A percentile compares a stretch with the other conserved stretches of the same genome.
These are phyloP conservation scores for Mortierella sp. DNA, from an alignment of 371 early-diverging fungal species.

Conservation along the genomic window DNA sequence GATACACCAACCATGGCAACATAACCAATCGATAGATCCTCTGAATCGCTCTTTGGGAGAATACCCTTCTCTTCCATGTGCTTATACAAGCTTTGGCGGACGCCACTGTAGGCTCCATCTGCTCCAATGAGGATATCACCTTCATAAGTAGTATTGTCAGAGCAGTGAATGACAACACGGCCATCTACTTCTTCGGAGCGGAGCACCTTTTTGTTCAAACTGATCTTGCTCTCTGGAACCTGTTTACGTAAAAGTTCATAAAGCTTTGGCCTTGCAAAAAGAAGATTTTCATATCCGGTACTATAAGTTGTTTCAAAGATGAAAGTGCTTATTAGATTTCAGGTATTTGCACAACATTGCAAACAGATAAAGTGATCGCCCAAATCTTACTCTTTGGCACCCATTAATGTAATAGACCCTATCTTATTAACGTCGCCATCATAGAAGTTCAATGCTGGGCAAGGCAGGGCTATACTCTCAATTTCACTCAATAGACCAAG, in stretches of 20 bases:
- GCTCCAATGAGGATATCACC: conserved; percentile 37
- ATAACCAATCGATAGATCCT: conserved; percentile 18
- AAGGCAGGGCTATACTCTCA: conserved; percentile 5
- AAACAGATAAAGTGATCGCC: too few relatives aligned
- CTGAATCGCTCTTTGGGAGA: conserved; percentile 12
- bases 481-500: conserved; percentile 21
- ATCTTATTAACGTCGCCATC: conserved; percentile 8
- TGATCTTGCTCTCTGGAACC: conserved; percentile 21
- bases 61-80: conserved; percentile 11
- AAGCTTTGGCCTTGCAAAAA: conserved; percentile 21
- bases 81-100: conserved; percentile 24
- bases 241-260: conserved; percentile 16
- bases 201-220: conserved; percentile 13
- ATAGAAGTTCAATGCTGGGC: background rate
- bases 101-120: conserved; percentile 21
- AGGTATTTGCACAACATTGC: too few relatives aligned
- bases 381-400: background rate
- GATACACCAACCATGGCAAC: conserved; percentile 27
- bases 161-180: conserved; percentile 11
- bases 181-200: conserved; percentile 4
- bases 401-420: conserved; percentile 10
- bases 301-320: background rate
- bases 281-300: conserved; percentile 13
- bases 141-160: conserved; percentile 14
- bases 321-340: background rate